phyloP scores from a whole-genome alignment of 2,329 filamentous ascomycete species.

The Penicillium sp. region DNA sequence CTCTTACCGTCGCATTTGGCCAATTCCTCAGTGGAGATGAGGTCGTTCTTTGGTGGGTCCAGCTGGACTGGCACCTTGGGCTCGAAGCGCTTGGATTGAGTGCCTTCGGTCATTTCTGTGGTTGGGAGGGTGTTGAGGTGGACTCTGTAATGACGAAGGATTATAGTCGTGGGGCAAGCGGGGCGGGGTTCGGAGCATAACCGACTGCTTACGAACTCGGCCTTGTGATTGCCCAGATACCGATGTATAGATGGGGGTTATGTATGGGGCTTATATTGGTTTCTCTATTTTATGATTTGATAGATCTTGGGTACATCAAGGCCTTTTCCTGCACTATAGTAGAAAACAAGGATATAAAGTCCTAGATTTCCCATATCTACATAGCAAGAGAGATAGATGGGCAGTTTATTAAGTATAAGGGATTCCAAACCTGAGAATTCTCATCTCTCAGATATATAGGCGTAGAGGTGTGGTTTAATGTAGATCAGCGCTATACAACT shows the following conservation, averaged over 20 bases:
- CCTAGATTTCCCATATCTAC: too few species aligned
- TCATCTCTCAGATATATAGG: too few species aligned
- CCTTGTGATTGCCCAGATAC: constrained; percentile 9
- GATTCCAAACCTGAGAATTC: too few species aligned
- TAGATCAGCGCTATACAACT: too few species aligned
- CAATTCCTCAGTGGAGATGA: constrained; percentile 77
- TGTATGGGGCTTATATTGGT: background rate
- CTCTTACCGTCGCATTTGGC: constrained; percentile 73
- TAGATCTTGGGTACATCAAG: too few species aligned
- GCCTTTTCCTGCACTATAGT: too few species aligned
- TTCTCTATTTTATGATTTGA: background rate
- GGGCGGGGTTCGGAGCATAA: constrained; percentile 16
- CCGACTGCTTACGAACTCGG: constrained; percentile 17
- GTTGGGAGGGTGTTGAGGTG: background rate
- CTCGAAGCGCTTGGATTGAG: constrained; percentile 38
- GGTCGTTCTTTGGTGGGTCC: constrained; percentile 81
- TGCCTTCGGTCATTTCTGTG: constrained; percentile 31
- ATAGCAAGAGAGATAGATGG: too few species aligned
- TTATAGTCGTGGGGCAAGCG: constrained; percentile 25
- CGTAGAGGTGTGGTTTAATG: too few species aligned
- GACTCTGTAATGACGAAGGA: background rate
- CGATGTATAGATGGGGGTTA: background rate
- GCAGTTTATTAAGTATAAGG: too few species aligned
- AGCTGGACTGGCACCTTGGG: constrained; percentile 55
- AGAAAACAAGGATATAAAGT: too few species aligned